Evolutionary conservation across 2,329 filamentous ascomycete species (phyloP), one percentile per base, ranked within the genome.

Genomic region (Monilinia fructigena): DNA sequence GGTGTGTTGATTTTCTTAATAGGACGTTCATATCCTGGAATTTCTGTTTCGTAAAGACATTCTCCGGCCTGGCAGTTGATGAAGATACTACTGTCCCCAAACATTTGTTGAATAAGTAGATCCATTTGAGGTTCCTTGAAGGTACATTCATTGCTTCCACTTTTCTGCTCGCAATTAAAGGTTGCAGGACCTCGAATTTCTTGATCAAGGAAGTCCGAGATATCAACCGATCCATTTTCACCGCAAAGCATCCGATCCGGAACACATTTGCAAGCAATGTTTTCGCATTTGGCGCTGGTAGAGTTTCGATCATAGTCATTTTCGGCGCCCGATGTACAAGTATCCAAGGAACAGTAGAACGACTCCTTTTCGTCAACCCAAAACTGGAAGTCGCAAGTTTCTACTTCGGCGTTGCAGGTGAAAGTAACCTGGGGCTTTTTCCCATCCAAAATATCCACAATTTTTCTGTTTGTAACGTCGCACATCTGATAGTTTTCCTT

Each of bases 401-500:
- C 82, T 5, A 87, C 82, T 62, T 90, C 86, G 47, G 85, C 86
- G 74, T 93, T 87, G 78, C 95, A 99, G 40, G 89, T 92, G 76
- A 99, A 99, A 0, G 95, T 99, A 31, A 96, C 95, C 78, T 99
- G 91, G 0, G 95, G 93, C 67, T 91, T 90, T 78, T 93, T 86
- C 55, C 90, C 88, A 73, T 93, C 91, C 59, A 99, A 84, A 75
- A 94, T 88, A 69, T 93, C 88, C 65, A 94, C 82, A 75, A 99
- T 99, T 81, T 96, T 95, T 78, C 87, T 86, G 80, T 99, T 99
- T 66, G 93, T 98, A 71, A 99, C 95, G 78, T 96, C 92, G 80
- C 95, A 99, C 81, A 97, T 95, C 79, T 99, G 96, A 80, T 93
- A 94, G 81, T 98, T 99, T 79, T 96, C 88, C 73, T 95, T 95